Percentiles rank a stretch among this genome's conserved stretches.
Evolutionary conservation across 768 basidiomycete species (phyloP).

Genomic region (Lepiota brunneoincarnata): DNA sequence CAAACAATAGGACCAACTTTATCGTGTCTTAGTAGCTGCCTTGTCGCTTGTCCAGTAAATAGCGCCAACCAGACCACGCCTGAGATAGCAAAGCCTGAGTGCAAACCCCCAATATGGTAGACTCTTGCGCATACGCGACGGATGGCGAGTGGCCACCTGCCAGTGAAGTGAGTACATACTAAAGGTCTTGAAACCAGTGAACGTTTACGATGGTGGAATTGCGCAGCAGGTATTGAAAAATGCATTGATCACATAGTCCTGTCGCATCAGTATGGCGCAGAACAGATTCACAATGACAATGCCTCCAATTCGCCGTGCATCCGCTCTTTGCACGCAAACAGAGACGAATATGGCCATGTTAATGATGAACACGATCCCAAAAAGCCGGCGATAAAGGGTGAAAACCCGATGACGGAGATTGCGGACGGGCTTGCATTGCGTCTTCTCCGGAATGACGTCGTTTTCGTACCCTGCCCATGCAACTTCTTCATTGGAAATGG

Average conservation of each 20-base stretch:
- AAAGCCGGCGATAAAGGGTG: slow-evolving; percentile 56
- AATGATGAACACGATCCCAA: slow-evolving; percentile 53
- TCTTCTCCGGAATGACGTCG: slow-evolving; percentile 49
- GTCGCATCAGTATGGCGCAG: slow-evolving; percentile 45
- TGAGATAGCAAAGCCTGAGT: slow-evolving; percentile 56
- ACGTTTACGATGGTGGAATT: slow-evolving; percentile 47
- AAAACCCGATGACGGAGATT: slow-evolving; percentile 56
- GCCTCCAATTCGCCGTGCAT: slow-evolving; percentile 34
- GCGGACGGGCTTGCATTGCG: slow-evolving; percentile 42
- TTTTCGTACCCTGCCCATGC: slow-evolving; percentile 55
- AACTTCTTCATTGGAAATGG: slow-evolving; percentile 30
- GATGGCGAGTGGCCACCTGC: slow-evolving; percentile 53
- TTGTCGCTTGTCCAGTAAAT: slow-evolving; percentile 50
- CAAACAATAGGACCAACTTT: slow-evolving; percentile 25
- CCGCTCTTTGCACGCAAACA: slow-evolving; percentile 30
- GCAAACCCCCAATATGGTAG: slow-evolving; percentile 59
- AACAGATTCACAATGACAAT: slow-evolving; percentile 48
- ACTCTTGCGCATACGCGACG: slow-evolving; percentile 53
- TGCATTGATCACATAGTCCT: slow-evolving; percentile 58
- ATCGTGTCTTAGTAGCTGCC: slow-evolving; percentile 37
- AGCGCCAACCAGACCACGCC: slow-evolving; percentile 51
- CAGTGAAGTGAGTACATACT: slow-evolving; percentile 3
- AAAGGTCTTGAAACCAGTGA: neutral
- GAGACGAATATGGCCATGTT: slow-evolving; percentile 54
- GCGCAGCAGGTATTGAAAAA: slow-evolving; percentile 53